Percentiles rank a stretch among this genome's conserved stretches.
phyloP scores from a whole-genome alignment of 2,329 filamentous ascomycete species.

The Diaporthe citrichinensis region DNA sequence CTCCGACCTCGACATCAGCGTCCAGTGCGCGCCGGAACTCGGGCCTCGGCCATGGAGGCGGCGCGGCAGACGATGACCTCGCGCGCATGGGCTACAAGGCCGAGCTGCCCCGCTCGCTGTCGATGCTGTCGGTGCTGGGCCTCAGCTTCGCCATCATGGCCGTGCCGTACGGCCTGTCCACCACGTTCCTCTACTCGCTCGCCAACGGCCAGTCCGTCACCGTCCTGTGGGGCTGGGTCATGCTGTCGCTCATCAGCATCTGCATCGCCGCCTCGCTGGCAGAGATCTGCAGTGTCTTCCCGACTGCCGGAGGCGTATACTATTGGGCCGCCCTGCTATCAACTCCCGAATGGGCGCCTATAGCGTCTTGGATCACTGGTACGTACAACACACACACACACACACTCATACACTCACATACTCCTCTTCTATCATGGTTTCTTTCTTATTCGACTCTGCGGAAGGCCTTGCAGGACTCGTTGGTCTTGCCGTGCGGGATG shows the following conservation, averaged over 20 bases:
- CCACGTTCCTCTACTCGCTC: slow-evolving; percentile 78
- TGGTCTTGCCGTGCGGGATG: not conserved
- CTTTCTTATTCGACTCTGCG: not conserved
- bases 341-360: slow-evolving; percentile 74
- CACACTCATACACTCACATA: no score
- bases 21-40: slow-evolving; percentile 27
- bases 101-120: slow-evolving; percentile 75
- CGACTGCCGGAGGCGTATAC: slow-evolving; percentile 78
- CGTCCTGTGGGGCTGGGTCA: slow-evolving; percentile 78
- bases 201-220: slow-evolving; percentile 78
- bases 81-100: slow-evolving; percentile 77
- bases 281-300: slow-evolving; percentile 79
- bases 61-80: slow-evolving; percentile 69
- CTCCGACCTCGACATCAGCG: slow-evolving; percentile 28
- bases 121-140: slow-evolving; percentile 77
- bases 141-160: slow-evolving; percentile 82
- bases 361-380: slow-evolving; percentile 75
- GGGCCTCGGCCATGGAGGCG: not conserved
- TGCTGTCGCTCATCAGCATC: slow-evolving; percentile 74
- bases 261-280: slow-evolving; percentile 76
- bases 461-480: not conserved
- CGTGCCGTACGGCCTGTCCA: slow-evolving; percentile 76
- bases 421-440: no score
- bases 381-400: not conserved
- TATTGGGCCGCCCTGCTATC: slow-evolving; percentile 80